Evolutionary conservation across 208 protist species (phyloP), one percentile per base, ranked within the genome.

Genomic region (Dictyostelium gargantuum): DNA sequence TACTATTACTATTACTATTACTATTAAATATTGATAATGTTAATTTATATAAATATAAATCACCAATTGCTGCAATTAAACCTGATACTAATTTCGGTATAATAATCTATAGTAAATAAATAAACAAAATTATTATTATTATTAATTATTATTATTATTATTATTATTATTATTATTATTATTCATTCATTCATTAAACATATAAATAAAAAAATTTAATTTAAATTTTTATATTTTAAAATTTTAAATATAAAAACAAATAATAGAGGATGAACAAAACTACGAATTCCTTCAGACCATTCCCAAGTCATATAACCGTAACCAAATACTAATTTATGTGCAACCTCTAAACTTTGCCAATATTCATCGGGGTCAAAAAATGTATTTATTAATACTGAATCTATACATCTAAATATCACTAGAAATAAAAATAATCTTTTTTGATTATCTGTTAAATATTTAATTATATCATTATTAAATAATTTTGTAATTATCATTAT

Each of bases 231-330:
- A 38, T 95, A n/a, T 19, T 68, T 44, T n/a, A 96, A 56, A 10
- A 96, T 8, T 44, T 89, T 52, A 82, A 79, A 96, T 1, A 94
- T 6, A 6, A 46, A 32, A 17, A 91, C 76, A 66, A 96, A 96
- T 29, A 96, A n/a, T 38, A 81, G 40, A n/a, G 95, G 95, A 72
- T 96, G 94, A 35, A 96, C 11, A 56, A 63, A 96, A 23, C 94
- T 77, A 52, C 95, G 48, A 35, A 96, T 76, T 35, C 19, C 52
- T 35, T 84, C 76, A 10, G 29, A 26, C 95, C 95, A 96, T 80
- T 96, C 95, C 95, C 95, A 96, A 8, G 95, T 96, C 52, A 96
- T 44, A 80, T 96, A 72, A 17, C 95, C 95, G 77, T 94, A 95
- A 17, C 94, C 92, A 93, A 96, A 96, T 10, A 96, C 93, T 10